Evolutionary conservation across 31 red algal genomes (phyloP).

Genomic region (Odonthalia washingtoniensis): DNA sequence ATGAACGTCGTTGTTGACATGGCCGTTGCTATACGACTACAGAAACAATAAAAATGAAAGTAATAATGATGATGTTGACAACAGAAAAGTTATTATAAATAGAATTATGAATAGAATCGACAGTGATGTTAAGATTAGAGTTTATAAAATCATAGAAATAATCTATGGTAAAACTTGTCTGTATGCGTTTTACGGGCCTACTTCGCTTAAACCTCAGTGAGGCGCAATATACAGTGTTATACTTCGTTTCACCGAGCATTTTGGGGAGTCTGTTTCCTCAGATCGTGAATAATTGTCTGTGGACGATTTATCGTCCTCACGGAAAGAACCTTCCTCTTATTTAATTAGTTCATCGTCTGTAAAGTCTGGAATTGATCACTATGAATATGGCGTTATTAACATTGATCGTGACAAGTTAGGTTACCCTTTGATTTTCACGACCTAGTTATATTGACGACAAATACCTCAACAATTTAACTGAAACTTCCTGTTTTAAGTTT

Average conservation of each 20-base stretch:
- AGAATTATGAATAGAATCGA: neutral
- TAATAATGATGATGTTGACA: neutral
- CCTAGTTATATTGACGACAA: too few relatives aligned
- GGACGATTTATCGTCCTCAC: neutral
- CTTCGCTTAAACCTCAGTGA: conserved; percentile 55
- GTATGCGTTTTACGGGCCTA: neutral
- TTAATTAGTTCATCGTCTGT: too few relatives aligned
- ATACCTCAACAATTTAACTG: neutral
- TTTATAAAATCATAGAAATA: too few relatives aligned
- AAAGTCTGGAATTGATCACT: neutral
- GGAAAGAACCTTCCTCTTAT: too few relatives aligned
- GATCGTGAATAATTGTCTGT: conserved; percentile 25
- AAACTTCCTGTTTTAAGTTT: conserved; percentile 38
- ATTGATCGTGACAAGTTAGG: too few relatives aligned
- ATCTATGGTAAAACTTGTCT: too few relatives aligned
- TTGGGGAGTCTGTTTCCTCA: conserved; percentile 64
- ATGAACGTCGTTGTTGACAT: neutral
- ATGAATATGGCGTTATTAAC: neutral
- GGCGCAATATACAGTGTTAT: conserved; percentile 86
- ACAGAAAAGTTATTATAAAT: neutral
- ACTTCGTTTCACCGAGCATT: too few relatives aligned
- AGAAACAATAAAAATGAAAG: neutral
- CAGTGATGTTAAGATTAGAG: neutral
- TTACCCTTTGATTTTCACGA: neutral
- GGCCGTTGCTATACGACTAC: neutral